Conservation (phyloP, 768 basidiomycete genomes). For the Rhodosporidiobolus odoratus region DNA sequence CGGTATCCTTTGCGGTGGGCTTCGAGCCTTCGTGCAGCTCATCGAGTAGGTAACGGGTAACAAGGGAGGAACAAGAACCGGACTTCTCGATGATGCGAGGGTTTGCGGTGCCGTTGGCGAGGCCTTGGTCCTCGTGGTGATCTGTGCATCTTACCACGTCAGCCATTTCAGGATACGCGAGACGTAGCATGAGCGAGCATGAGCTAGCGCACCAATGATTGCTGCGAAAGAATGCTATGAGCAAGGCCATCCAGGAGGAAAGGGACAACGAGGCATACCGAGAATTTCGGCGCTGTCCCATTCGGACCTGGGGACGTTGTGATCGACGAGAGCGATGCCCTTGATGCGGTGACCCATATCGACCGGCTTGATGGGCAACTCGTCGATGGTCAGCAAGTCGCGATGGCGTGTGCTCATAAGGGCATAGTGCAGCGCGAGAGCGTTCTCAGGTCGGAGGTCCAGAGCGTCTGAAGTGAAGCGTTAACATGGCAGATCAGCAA, state of each 20-base stretch:
- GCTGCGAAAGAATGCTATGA: background rate
- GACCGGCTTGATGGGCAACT: conserved; percentile 36
- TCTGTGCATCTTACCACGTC: background rate
- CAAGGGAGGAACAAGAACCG: conserved; percentile 26
- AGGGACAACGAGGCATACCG: background rate
- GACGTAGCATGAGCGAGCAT: too few relatives aligned
- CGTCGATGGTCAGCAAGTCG: conserved; percentile 37
- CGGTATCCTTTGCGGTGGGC: background rate
- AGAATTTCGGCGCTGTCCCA: conserved; percentile 12
- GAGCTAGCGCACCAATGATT: conserved; percentile 15
- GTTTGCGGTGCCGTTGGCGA: conserved; percentile 19
- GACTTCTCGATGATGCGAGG: conserved; percentile 29
- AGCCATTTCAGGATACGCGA: too few relatives aligned
- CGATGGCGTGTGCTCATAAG: conserved; percentile 24
- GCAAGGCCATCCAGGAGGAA: background rate
- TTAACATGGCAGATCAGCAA: background rate
- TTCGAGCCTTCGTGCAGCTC: conserved; percentile 2
- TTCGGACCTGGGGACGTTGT: conserved; percentile 27
- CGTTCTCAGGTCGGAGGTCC: conserved; percentile 32
- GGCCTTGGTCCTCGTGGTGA: conserved; percentile 30
- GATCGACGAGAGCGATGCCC: conserved; percentile 37
- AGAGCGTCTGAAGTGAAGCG: conserved; percentile 17
- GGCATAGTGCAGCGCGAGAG: conserved; percentile 22
- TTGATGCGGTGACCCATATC: conserved; percentile 34
- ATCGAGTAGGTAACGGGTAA: conserved; percentile 25